Conservation (phyloP, 1,139 yeast species). For the Chernovozyma aurita region DNA sequence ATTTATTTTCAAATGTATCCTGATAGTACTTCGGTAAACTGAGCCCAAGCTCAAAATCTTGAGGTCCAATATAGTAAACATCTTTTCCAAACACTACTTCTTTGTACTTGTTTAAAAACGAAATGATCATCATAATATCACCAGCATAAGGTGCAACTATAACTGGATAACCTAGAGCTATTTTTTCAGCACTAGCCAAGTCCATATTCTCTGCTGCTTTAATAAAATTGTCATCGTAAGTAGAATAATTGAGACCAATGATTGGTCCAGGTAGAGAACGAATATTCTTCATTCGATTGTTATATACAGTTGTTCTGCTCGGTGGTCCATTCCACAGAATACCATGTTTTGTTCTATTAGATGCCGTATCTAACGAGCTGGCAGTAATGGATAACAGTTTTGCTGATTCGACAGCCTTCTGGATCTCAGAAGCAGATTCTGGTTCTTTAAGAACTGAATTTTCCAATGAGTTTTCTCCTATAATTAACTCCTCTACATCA, state of each 20-base stretch:
- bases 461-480: background rate
- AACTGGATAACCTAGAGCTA: conserved; percentile 32
- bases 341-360: background rate
- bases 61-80: conserved; percentile 37
- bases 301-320: conserved; percentile 31
- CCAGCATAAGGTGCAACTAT: conserved; percentile 37
- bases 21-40: conserved; percentile 21
- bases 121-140: conserved; percentile 39
- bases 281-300: conserved; percentile 25
- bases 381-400: background rate
- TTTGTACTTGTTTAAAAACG: conserved; percentile 42
- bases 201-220: conserved; percentile 17
- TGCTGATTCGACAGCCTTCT: background rate
- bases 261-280: conserved; percentile 41
- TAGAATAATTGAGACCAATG: conserved; percentile 30
- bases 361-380: background rate
- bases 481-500: background rate
- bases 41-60: conserved; percentile 48
- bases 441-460: background rate
- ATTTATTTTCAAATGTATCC: conserved; percentile 9
- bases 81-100: conserved; percentile 22
- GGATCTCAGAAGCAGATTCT: background rate
- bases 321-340: conserved; percentile 7
- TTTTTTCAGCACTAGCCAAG: conserved; percentile 14
- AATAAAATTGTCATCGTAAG: conserved; percentile 36